These are phyloP conservation scores for Candida dajiaensis DNA, from an alignment of 805 yeast species.

Conservation along the genomic window DNA sequence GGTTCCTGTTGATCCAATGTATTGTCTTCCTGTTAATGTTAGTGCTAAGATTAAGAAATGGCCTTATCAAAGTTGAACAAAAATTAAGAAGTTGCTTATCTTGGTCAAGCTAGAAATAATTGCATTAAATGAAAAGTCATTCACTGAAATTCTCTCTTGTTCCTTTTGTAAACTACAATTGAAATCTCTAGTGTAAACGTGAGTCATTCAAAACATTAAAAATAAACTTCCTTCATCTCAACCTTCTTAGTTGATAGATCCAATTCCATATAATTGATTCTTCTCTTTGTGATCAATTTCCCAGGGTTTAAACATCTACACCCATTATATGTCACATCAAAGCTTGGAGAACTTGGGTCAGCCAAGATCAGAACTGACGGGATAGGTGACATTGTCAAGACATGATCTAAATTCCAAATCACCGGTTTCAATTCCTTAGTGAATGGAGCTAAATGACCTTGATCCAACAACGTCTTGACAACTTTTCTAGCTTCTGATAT, in stretches of 20 bases:
- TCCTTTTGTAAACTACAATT: too few species aligned
- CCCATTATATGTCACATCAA: slow-evolving; percentile 75
- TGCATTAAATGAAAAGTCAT: background rate
- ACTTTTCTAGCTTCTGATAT: slow-evolving; percentile 59
- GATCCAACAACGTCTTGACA: slow-evolving; percentile 78
- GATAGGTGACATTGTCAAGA: slow-evolving; percentile 67
- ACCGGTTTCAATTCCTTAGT: slow-evolving; percentile 53
- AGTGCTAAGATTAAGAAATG: slow-evolving; percentile 30
- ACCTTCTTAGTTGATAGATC: slow-evolving; percentile 51
- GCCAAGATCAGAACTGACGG: slow-evolving; percentile 63
- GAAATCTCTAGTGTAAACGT: background rate
- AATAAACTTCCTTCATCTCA: slow-evolving; percentile 40
- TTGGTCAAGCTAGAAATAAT: background rate
- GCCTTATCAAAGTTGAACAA: slow-evolving; percentile 25
- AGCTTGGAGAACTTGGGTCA: slow-evolving; percentile 66
- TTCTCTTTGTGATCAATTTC: slow-evolving; percentile 39
- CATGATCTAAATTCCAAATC: slow-evolving; percentile 63
- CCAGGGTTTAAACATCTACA: slow-evolving; percentile 77
- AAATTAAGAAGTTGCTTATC: background rate
- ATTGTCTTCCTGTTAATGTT: slow-evolving; percentile 63
- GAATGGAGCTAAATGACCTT: slow-evolving; percentile 85
- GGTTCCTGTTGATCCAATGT: slow-evolving; percentile 72
- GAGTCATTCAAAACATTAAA: slow-evolving; percentile 23
- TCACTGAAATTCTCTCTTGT: too few species aligned
- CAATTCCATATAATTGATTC: slow-evolving; percentile 70